phyloP scores from a whole-genome alignment of 306 rosid genomes.

The Trifolium repens region DNA sequence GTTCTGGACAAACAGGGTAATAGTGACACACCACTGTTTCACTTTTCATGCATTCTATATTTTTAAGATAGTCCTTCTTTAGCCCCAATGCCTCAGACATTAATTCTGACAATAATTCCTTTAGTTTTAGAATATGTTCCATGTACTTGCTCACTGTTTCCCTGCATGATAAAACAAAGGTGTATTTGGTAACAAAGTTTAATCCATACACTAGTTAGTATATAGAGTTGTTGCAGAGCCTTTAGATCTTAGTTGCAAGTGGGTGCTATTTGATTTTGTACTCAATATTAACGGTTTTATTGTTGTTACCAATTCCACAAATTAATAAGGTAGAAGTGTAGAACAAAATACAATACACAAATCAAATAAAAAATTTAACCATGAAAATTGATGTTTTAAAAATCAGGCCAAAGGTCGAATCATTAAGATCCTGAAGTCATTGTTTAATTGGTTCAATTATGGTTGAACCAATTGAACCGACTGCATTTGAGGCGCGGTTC shows the following conservation, averaged over 20 bases:
- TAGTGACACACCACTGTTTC: slow-evolving; percentile 73
- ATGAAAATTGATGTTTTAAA: too few relatives aligned
- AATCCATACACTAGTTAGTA: neutral
- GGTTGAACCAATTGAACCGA: too few relatives aligned
- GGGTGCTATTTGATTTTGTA: too few relatives aligned
- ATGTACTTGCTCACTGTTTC: slow-evolving; percentile 61
- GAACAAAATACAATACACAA: too few relatives aligned
- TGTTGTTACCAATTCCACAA: too few relatives aligned
- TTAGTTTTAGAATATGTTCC: slow-evolving; percentile 52
- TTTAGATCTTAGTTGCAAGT: neutral
- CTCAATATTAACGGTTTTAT: neutral
- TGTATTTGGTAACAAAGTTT: neutral
- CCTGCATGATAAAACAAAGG: slow-evolving; percentile 41
- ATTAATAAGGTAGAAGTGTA: too few relatives aligned
- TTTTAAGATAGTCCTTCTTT: slow-evolving; percentile 51
- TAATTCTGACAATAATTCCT: slow-evolving; percentile 54
- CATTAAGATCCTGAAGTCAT: too few relatives aligned
- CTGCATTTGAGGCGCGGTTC: neutral
- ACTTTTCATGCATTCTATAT: slow-evolving; percentile 66
- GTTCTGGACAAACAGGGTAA: slow-evolving; percentile 86
- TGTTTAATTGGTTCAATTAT: too few relatives aligned
- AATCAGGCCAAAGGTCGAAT: too few relatives aligned
- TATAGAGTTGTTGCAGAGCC: neutral
- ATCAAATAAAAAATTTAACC: too few relatives aligned
- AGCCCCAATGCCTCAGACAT: slow-evolving; percentile 79